Evolutionary conservation across 2,329 filamentous ascomycete genomes (phyloP), one percentile per base, ranked within the genome.

Genomic region (Beauveria brongniartii): DNA sequence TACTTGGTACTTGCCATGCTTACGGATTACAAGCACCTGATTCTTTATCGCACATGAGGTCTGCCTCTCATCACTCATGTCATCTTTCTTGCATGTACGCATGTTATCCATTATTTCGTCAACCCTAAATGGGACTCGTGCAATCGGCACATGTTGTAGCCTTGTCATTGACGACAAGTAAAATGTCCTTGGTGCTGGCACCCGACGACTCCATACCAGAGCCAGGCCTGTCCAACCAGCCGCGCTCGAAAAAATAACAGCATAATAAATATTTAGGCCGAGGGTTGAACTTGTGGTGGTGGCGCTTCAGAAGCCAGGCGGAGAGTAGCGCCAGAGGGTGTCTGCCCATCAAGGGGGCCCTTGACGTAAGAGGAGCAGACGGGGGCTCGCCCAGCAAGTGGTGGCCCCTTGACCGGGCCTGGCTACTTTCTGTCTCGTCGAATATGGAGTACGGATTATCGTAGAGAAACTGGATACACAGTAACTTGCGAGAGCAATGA

Each of bases 301-400:
- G 55, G 41, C 53, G 53, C 40, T 22, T 55, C 24, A 55, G 44
- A 46, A 51, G 55, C 55, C 46, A 40, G 56, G 47, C 56, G 37
- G 47, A 52, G 37, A 44, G 47, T 44, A 51, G 56, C 56, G 56
- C 56, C 47, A 3, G 47, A 59, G 46, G 55, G 47, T 22, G 56
- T 59, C 56, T 18, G 46, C 22, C 26, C 47, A 59, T 30, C 56
- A 59, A 52, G 26, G 26, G 26, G 24, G 28, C 20, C 24, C 47
- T 37, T 59, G 37, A 44, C 34, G 22, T 28, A 50, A 57, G 37
- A 44, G 44, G 34, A 50, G 47, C 47, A 18, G 41, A 55, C 41
- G 24, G 34, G 5, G 34, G 5, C 16, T 9, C 2, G 46, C 22
- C 40, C 40, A 47, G 41, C 40, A 10, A 10, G n/a, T 18, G 10